Base-by-base conservation (phyloP, 176 grass and related monocot species). In the Tillandsia leiboldiana region DNA sequence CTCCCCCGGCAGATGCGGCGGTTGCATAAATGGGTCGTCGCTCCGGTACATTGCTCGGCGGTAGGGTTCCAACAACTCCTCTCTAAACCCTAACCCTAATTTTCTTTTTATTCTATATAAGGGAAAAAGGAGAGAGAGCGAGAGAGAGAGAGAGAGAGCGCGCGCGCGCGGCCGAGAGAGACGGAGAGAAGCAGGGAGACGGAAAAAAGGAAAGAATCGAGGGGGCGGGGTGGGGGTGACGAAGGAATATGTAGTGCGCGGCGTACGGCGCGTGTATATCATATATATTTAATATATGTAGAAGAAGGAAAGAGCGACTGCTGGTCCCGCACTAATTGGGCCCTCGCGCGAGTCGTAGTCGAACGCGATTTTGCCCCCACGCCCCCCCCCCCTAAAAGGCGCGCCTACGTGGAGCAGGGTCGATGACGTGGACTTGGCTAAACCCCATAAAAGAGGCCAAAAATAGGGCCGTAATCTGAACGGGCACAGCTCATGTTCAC, bases 1-100 rank as follows among this genome's bases (percentile, higher is more conserved):
- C 65, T 67, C 65, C 14, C 65, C 42, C 29, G 65, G 33, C 0
- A 67, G 65, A 33, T 67, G 65, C 12, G 65, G 42, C 33, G 65
- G 65, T 15, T 67, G 65, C 33, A 67, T 48, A 33, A 67, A 67
- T 3, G 65, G 65, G 14, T 49, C 65, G 26, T 67, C 65, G 14
- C 42, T 13, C 11, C 15, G 28, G 28, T 67, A 47, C 65, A 67
- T 67, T 33, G 65, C 26, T 33, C 65, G 7, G 20, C 9, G 18
- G 9, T 11, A 2, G 24, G 9, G 17, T 22, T 18, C 58, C 11
- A 9, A 63, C 2, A 63, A 63, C 18, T 11, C 24, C 58, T 63
- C 58, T 2, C 0, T 8, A 65, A 12, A 61, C 56, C 56, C 56
- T 9, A 61, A 61, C 56, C 56, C 56, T 61, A 61, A 61, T 61